Evolutionary conservation across 1,284 basidiomycete species (phyloP), one percentile per base, ranked within the genome.

Genomic region (Ustilago tritici): DNA sequence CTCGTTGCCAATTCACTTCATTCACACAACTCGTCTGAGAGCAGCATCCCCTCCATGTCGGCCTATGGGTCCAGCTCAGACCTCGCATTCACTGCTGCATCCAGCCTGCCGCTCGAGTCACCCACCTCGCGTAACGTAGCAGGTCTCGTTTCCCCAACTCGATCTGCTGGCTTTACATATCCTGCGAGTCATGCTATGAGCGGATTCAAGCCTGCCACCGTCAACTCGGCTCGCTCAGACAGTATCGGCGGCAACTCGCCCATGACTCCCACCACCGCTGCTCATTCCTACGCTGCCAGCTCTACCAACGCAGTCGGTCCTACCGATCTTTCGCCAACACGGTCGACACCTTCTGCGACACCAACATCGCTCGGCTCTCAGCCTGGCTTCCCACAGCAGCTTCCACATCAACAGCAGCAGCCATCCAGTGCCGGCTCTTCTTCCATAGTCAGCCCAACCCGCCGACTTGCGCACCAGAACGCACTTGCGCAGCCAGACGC

Each of bases 381-480:
- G 49, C 57, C 70, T 15, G 62, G 61, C 19, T 73, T 65, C 49
- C 49, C 70, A 12, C 61, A 64, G 14, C 68, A 64, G 41, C 28
- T 54, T 15, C 43, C 41, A 50, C 65, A 61, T 47, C 62, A 61
- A 34, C 66, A 38, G 19, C 61, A 46, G 38, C 57, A 38, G 19
- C 61, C 68, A 15, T 61, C 49, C 12, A 62, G 67, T 19, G 67
- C 72, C 7, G 62, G 63, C 9, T 56, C 65, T 15, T 12, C 54
- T 50, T 64, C 61, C 36, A 62, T 71, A 56, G 69, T 76, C 52
- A 76, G 74, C 17, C 74, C 74, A 0, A 76, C 74, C 3, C 65
- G 74, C 36, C 65, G 74, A 57, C 65, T 76, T n/a, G 74, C 74
- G 3, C 74, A 76, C 23, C 74, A 68, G 15, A 67, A 76, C 53